Base-by-base conservation (phyloP, 768 basidiomycete genomes). In the Russula sp. region DNA sequence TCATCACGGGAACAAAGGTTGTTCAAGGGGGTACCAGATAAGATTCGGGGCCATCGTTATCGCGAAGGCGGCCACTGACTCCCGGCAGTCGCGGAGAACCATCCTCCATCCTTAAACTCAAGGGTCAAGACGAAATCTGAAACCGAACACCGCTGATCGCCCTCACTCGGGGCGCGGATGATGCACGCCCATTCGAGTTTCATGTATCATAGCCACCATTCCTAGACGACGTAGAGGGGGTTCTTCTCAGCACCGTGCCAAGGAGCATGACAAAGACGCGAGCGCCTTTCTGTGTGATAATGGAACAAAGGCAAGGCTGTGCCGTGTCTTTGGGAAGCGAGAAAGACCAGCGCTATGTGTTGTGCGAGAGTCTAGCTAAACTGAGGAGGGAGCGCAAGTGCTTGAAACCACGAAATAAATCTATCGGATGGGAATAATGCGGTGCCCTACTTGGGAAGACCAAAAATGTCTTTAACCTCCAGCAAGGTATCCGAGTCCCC, bases 391-490 rank as follows among this genome's bases (percentile, higher is more conserved):
- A 28, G 50, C 59, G 54, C 36, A 40, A 22, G n/a, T 59, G 48
- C 50, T 61, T 50, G 30, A 16, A 44, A 38, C 28, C 9, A 18
- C 26, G 2, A 20, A 58, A 14, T n/a, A 18, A 42, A 18, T 63
- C 48, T 50, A 49, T 42, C 38, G 22, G 14, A 46, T 36, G 36
- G 36, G 36, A 36, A 36, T 36, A 34, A 34, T 34, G 54, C 14
- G 2, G 14, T 32, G n/a, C 6, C 56, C 67, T 65, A 69, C 50
- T 71, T 67, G 40, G 70, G 71, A 42, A 80, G 71, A 57, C 76
- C 72, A 68, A 81, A 84, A 14, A 81, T 70, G 40, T 75, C 68
- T 74, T 92, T 92, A 24, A 81, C 81, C 44, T 71, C 57, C 44
- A 75, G 71, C 38, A 85, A 81, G n/a, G 79, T 79, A 28, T 76